A percentile compares a stretch with the other conserved stretches of the same genome.
Conservation (phyloP, 2,329 filamentous ascomycete species). For the Fusarium pseudoanthophilum region DNA sequence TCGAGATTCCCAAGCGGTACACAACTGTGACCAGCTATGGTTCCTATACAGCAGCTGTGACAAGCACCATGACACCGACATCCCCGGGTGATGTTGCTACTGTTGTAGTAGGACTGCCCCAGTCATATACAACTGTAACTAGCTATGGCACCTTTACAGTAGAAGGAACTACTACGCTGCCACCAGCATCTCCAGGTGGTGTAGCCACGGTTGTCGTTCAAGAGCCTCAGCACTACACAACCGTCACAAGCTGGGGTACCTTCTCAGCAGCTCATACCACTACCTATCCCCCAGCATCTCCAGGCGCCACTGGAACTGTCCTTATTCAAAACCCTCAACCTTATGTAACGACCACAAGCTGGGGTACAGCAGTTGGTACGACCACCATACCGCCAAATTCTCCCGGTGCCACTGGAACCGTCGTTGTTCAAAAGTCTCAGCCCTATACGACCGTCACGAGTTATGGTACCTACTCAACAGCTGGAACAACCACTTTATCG, state of each 20-base stretch:
- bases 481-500: not conserved
- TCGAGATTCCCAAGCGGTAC: not conserved
- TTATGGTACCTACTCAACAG: not conserved
- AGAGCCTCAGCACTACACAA: not conserved
- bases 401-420: not conserved
- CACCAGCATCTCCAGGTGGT: not conserved
- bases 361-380: not conserved
- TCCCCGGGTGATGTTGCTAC: not conserved
- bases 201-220: not conserved
- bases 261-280: not conserved
- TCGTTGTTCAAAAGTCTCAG: not conserved
- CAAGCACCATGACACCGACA: not conserved
- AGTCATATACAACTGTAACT: not conserved
- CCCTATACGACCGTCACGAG: not conserved
- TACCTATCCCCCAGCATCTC: not conserved
- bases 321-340: not conserved
- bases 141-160: not conserved
- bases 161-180: not conserved
- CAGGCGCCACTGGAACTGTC: not conserved
- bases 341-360: not conserved
- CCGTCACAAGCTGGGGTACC: not conserved
- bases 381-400: not conserved
- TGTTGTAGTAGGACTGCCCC: not conserved
- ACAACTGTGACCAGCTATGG: not conserved
- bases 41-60: not conserved